Percentiles rank a stretch among this genome's conserved stretches.
phyloP scores from a whole-genome alignment of 2,329 filamentous ascomycete species.

The Diplodia seriata region DNA sequence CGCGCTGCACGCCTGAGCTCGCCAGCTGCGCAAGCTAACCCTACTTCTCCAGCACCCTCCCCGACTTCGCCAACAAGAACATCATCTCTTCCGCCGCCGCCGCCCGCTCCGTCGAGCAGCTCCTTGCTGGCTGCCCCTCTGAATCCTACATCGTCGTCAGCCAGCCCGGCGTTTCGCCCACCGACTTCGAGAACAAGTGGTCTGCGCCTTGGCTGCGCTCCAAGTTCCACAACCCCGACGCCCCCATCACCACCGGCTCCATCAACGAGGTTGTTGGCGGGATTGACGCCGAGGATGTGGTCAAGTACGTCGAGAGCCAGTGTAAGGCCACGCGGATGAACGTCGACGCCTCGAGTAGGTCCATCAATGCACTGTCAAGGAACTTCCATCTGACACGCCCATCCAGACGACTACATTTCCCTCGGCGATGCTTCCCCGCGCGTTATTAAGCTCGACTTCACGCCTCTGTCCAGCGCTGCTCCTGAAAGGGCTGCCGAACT shows the following conservation, averaged over 20 bases:
- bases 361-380: neutral
- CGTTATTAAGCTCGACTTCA: constrained; percentile 49
- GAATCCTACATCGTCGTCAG: constrained; percentile 78
- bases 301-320: constrained; percentile 51
- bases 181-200: constrained; percentile 67
- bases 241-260: constrained; percentile 59
- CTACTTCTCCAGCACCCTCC: constrained; percentile 39
- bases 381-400: neutral
- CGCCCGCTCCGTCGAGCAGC: constrained; percentile 50
- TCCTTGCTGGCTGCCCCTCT: constrained; percentile 72
- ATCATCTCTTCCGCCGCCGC: constrained; percentile 55
- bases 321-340: constrained; percentile 56
- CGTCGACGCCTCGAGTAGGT: constrained; percentile 51
- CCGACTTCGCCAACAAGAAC: constrained; percentile 39
- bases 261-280: constrained; percentile 62
- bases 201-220: constrained; percentile 62
- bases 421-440: constrained; percentile 21
- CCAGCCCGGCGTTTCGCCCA: constrained; percentile 75
- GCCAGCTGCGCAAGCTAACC: constrained; percentile 37
- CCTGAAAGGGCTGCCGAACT: constrained; percentile 50
- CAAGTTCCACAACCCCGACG: constrained; percentile 58
- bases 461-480: constrained; percentile 43
- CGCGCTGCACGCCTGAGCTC: constrained; percentile 2
- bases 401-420: constrained; percentile 32
- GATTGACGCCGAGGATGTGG: constrained; percentile 54